Conservation (phyloP, 2,329 filamentous ascomycete genomes). For the Pseudocercospora ulei region DNA sequence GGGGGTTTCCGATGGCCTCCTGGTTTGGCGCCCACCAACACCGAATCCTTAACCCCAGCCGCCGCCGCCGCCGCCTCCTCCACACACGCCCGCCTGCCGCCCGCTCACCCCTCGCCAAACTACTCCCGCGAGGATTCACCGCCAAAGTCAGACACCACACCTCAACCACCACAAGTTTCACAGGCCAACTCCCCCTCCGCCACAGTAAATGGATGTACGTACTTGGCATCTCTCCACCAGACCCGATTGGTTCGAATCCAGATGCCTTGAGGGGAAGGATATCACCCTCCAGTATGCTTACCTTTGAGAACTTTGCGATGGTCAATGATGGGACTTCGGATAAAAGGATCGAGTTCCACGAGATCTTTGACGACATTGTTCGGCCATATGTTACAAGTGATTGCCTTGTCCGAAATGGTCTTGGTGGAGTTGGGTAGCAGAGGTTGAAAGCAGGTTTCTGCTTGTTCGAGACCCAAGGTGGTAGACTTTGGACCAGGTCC, state of each 20-base stretch:
- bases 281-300: no score
- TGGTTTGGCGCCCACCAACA: no score
- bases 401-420: neutral
- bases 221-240: neutral
- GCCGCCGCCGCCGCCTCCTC: no score
- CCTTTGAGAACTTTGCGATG: neutral
- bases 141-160: no score
- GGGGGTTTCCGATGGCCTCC: no score
- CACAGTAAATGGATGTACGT: neutral
- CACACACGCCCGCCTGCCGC: no score
- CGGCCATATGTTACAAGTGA: no score
- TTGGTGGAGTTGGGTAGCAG: neutral
- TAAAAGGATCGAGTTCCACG: neutral
- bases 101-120: no score
- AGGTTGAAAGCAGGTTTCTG: slow-evolving; percentile 2
- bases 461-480: slow-evolving; percentile 4
- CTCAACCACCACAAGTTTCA: slow-evolving; percentile 1
- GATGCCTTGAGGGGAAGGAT: no score
- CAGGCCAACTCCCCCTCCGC: slow-evolving; percentile 4
- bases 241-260: neutral
- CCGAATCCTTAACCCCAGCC: no score
- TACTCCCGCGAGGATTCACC: no score
- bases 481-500: slow-evolving; percentile 1
- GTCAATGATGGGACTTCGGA: neutral
- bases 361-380: neutral